Conservation (phyloP, 441 rosid species). For the Daphne laureola region DNA sequence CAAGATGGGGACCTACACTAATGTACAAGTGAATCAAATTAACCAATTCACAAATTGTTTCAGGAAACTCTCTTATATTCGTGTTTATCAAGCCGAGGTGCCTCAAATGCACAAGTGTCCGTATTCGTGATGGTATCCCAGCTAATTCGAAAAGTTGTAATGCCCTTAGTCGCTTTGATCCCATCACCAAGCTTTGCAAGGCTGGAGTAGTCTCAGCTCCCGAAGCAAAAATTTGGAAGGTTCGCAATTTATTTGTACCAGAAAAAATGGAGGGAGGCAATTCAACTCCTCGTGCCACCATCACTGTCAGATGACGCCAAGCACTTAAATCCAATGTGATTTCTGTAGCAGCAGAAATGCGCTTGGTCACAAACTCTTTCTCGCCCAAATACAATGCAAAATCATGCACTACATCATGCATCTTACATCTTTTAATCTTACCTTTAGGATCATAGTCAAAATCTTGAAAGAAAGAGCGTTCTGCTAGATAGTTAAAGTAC, state of each 20-base stretch:
- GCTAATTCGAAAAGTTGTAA: not conserved
- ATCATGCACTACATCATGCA: constrained; percentile 1
- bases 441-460: not conserved
- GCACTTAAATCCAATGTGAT: no score
- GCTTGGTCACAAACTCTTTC: not conserved
- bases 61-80: not conserved
- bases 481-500: not conserved
- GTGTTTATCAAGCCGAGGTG: not conserved
- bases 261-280: not conserved
- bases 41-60: not conserved
- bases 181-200: not conserved
- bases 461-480: constrained; percentile 1
- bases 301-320: not conserved
- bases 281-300: not conserved
- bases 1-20: no score
- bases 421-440: not conserved
- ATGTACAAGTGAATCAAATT: not conserved
- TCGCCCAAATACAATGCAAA: not conserved
- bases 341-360: not conserved
- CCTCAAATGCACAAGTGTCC: not conserved
- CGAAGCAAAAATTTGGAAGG: not conserved
- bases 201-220: not conserved
- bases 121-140: not conserved
- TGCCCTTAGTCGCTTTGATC: not conserved
- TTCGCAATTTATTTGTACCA: not conserved